Conservation (phyloP, 164 flowering plant species). For the Tinospora cordifolia region DNA sequence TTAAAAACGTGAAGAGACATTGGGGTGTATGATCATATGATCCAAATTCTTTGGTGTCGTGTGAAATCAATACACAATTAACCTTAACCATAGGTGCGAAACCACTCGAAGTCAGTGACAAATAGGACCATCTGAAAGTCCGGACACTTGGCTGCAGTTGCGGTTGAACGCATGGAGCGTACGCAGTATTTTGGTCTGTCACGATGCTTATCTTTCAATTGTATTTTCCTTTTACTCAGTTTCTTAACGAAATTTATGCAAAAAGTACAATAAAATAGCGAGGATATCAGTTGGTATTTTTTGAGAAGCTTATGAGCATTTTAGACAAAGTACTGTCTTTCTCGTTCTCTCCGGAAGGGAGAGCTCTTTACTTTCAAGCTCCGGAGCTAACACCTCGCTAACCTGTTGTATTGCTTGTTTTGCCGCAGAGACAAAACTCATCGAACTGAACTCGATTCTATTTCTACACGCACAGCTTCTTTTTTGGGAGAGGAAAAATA, state of each 20-base stretch:
- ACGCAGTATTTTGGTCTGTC: not conserved
- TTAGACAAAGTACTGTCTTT: not conserved
- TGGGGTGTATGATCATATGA: not conserved
- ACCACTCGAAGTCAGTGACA: conserved; percentile 1
- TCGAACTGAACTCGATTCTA: not conserved
- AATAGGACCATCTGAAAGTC: not conserved
- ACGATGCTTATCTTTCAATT: too few relatives aligned
- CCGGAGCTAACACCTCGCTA: not conserved
- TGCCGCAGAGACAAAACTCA: conserved; percentile 12
- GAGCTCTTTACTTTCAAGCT: not conserved
- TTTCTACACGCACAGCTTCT: not conserved
- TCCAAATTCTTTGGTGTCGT: not conserved
- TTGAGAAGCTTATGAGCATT: not conserved
- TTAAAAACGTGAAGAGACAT: too few relatives aligned
- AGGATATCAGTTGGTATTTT: not conserved
- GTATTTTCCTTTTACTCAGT: too few relatives aligned
- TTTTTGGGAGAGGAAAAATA: not conserved
- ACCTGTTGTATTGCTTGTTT: not conserved
- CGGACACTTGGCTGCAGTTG: not conserved
- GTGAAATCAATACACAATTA: too few relatives aligned
- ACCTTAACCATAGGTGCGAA: not conserved
- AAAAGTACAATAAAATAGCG: too few relatives aligned
- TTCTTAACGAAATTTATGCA: too few relatives aligned
- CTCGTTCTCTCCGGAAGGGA: conserved; percentile 17
- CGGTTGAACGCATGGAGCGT: not conserved